Evolutionary conservation across 805 yeast genomes (phyloP).

Genomic region (Lachancea fermentati): DNA sequence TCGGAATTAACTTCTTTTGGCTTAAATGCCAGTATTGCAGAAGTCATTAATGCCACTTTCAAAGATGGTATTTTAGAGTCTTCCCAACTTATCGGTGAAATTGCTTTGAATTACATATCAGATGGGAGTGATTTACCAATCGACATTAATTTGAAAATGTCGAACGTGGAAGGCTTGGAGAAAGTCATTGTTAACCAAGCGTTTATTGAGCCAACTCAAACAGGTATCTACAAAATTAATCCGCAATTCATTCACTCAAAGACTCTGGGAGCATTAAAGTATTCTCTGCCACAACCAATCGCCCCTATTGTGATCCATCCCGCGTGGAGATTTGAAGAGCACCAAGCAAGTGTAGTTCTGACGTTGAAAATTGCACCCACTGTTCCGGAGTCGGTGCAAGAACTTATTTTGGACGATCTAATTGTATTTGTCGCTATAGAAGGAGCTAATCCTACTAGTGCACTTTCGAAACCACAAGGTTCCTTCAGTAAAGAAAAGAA

Average conservation of each 20-base stretch:
- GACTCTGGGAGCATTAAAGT: slow-evolving; percentile 78
- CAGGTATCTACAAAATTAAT: slow-evolving; percentile 39
- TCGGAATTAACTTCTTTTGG: slow-evolving; percentile 53
- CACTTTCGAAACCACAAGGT: slow-evolving; percentile 89
- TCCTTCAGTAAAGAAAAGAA: slow-evolving; percentile 80
- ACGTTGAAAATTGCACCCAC: slow-evolving; percentile 42
- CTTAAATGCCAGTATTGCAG: slow-evolving; percentile 80
- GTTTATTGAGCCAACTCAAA: slow-evolving; percentile 46
- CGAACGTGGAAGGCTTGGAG: slow-evolving; percentile 38
- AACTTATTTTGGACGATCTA: slow-evolving; percentile 32
- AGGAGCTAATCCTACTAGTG: slow-evolving; percentile 61
- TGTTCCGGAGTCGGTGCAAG: slow-evolving; percentile 31
- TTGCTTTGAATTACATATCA: slow-evolving; percentile 67
- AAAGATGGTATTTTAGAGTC: slow-evolving; percentile 57
- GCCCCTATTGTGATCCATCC: slow-evolving; percentile 74
- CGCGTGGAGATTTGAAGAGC: slow-evolving; percentile 83
- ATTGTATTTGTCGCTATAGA: slow-evolving; percentile 48
- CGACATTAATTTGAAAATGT: slow-evolving; percentile 39
- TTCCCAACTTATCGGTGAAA: slow-evolving; percentile 73
- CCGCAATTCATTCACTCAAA: slow-evolving; percentile 51
- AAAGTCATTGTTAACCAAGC: slow-evolving; percentile 48
- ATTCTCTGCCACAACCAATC: slow-evolving; percentile 46
- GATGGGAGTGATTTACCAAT: slow-evolving; percentile 34
- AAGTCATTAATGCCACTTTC: slow-evolving; percentile 68
- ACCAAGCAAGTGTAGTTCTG: slow-evolving; percentile 80